Conservation (phyloP, 768 basidiomycete species). For the Naematelia encephala region DNA sequence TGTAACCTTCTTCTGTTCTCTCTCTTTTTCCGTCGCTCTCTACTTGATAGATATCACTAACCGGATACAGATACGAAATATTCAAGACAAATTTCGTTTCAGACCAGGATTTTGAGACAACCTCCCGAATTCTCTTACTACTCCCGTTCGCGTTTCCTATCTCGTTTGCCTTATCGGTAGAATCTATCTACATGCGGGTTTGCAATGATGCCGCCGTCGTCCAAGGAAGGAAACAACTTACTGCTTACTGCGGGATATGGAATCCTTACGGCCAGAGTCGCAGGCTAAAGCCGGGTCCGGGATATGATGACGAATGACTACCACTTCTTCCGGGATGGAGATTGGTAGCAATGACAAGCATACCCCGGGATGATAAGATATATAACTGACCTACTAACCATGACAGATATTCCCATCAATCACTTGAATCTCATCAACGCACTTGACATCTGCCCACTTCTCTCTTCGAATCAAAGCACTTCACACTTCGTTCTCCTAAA, state of each 20-base stretch:
- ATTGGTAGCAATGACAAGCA: background rate
- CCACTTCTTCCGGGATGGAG: background rate
- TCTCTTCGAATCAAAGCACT: no score
- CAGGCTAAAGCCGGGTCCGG: background rate
- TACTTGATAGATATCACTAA: background rate
- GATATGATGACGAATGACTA: background rate
- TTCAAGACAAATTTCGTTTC: conserved; percentile 3
- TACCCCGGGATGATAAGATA: background rate
- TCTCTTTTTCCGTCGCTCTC: background rate
- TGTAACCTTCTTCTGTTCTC: background rate
- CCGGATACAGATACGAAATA: background rate
- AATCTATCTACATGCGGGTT: background rate
- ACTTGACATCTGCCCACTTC: no score
- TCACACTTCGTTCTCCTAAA: no score
- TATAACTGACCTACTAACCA: background rate
- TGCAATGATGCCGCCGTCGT: no score
- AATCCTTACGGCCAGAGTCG: no score
- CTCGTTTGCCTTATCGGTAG: no score
- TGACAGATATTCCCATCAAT: background rate
- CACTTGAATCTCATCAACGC: background rate
- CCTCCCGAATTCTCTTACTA: no score
- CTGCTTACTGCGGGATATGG: no score
- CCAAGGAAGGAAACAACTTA: no score
- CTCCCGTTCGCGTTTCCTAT: background rate
- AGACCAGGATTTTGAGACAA: conserved; percentile 5